These are phyloP conservation scores for Pholiota microspora DNA, from an alignment of 768 basidiomycete genomes.

Conservation along the genomic window DNA sequence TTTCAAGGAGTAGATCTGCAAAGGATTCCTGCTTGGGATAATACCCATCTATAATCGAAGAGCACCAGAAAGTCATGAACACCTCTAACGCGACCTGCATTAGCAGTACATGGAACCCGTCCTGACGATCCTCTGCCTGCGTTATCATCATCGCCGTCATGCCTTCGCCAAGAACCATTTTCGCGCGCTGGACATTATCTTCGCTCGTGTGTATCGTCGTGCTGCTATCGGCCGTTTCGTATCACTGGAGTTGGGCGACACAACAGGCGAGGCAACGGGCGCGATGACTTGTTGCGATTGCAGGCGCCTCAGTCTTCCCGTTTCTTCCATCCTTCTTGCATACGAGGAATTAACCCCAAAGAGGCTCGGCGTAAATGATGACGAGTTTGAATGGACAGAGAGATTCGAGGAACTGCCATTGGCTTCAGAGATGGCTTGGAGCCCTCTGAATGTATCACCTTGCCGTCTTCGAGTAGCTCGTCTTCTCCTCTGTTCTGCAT, in stretches of 20 bases:
- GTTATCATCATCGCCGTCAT: conserved; percentile 16
- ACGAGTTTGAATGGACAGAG: not conserved
- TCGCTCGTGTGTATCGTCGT: not conserved
- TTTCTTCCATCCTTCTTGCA: conserved; percentile 4
- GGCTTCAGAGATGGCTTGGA: not conserved
- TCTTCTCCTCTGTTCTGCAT: conserved; percentile 2
- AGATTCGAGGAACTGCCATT: not conserved
- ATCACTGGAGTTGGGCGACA: conserved; percentile 1
- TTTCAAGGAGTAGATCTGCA: conserved; percentile 21
- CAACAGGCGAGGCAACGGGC: not conserved
- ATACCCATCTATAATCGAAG: conserved; percentile 20
- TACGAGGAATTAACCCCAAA: not conserved
- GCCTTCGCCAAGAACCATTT: conserved; percentile 14
- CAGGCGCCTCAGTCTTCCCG: not conserved
- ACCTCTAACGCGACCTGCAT: conserved; percentile 21
- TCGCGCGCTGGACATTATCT: conserved; percentile 4
- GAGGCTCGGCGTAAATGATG: not conserved
- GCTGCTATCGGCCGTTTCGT: not conserved
- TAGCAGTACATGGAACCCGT: conserved; percentile 13
- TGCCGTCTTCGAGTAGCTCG: not conserved
- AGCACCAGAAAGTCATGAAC: conserved; percentile 24
- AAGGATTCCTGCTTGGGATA: conserved; percentile 23
- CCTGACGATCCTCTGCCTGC: conserved; percentile 7
- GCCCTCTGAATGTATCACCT: not conserved
- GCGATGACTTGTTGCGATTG: conserved; percentile 1